phyloP scores from a whole-genome alignment of 306 rosid genomes.

The Coriaria nepalensis region DNA sequence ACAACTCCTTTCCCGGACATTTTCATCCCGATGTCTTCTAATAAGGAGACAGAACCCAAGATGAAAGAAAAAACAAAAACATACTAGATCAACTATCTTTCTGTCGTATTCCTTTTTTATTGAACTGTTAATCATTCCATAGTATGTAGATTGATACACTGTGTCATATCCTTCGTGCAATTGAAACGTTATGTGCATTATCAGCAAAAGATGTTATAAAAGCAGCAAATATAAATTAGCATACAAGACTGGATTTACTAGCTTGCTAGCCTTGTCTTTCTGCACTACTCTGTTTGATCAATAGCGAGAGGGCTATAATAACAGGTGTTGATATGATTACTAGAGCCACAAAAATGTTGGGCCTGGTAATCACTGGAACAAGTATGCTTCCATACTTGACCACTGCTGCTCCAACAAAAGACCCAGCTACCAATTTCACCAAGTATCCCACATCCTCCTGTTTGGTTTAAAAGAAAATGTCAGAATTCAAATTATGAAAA shows the following conservation, averaged over 20 bases:
- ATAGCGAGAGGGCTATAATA: conserved; percentile 38
- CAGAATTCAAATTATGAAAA: background rate
- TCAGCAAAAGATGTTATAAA: too few relatives aligned
- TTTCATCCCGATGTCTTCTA: conserved; percentile 84
- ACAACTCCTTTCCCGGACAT: conserved; percentile 59
- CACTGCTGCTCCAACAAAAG: conserved; percentile 40
- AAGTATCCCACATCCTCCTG: conserved; percentile 53
- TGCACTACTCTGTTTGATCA: conserved; percentile 38
- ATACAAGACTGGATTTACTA: too few relatives aligned
- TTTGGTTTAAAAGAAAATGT: background rate
- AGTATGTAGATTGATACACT: too few relatives aligned
- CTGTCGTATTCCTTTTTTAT: too few relatives aligned
- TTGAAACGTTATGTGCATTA: too few relatives aligned
- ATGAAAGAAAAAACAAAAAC: too few relatives aligned
- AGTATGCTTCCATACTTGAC: conserved; percentile 66
- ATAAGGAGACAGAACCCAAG: background rate
- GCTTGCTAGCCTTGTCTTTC: conserved; percentile 7
- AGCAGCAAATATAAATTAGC: too few relatives aligned
- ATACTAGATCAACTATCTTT: too few relatives aligned
- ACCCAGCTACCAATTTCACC: conserved; percentile 35
- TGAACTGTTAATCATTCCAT: too few relatives aligned
- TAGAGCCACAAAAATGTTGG: conserved; percentile 54
- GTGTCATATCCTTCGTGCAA: too few relatives aligned
- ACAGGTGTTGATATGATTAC: conserved; percentile 42
- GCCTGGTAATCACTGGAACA: conserved; percentile 59